Evolutionary conservation across 208 protist species (phyloP).

Genomic region (Wallacemonas sp.): DNA sequence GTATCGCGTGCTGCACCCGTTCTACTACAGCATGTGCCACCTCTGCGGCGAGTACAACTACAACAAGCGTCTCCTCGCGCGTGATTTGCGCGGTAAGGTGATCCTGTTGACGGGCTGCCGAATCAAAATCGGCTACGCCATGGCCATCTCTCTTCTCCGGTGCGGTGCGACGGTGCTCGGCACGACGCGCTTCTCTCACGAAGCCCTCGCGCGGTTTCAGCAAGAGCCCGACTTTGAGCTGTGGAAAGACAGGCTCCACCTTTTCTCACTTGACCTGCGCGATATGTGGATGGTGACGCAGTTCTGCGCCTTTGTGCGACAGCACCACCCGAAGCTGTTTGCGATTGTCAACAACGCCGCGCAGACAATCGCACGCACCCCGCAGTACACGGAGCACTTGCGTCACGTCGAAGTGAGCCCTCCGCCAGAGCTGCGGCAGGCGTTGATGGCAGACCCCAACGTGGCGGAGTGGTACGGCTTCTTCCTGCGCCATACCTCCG

Average conservation of each 20-base stretch:
- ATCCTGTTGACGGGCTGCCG: constrained; percentile 93
- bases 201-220: constrained; percentile 78
- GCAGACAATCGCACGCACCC: constrained; percentile 95
- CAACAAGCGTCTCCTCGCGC: constrained; percentile 89
- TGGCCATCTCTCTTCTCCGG: constrained; percentile 87
- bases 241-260: constrained; percentile 91
- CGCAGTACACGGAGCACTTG: constrained; percentile 91
- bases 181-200: constrained; percentile 92
- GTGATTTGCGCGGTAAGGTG: constrained; percentile 90
- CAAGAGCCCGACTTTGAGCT: constrained; percentile 86
- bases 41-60: constrained; percentile 96
- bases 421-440: constrained; percentile 37
- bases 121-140: constrained; percentile 95
- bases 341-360: constrained; percentile 97
- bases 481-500: constrained; percentile 74
- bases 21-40: constrained; percentile 97
- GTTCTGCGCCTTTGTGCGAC: constrained; percentile 87
- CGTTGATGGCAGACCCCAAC: constrained; percentile 41
- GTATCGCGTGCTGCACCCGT: constrained; percentile 93
- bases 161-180: constrained; percentile 82
- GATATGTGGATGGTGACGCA: constrained; percentile 93
- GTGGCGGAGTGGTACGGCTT: constrained; percentile 77
- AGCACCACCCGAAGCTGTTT: constrained; percentile 76
- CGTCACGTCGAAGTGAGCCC: constrained; percentile 66
- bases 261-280: constrained; percentile 95